Base-by-base conservation (phyloP, 2,329 filamentous ascomycete species). In the Pseudogymnoascus sp. region DNA sequence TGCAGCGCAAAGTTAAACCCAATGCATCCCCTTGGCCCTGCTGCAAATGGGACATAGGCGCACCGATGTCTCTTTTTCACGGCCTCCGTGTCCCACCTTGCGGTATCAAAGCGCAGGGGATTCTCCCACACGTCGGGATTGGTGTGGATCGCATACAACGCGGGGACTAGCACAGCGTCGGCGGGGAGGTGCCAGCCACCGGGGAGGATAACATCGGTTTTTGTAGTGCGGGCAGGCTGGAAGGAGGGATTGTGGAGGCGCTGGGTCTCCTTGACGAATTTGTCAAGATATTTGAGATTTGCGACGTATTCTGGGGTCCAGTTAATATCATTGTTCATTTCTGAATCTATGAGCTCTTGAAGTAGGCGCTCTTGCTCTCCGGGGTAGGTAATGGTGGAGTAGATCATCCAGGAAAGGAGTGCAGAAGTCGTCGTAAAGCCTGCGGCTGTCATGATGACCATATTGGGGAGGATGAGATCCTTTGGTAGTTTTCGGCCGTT, bases 391-490 rank as follows among this genome's bases (percentile, higher is more conserved):
- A 81, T 78, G 1, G 85, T 72, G 4, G 78, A 76, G 69, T 84
- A 86, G 40, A 85, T 69, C 1, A 83, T 74, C 84, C 83, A 86
- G 0, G 82, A 83, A 1, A 86, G 75, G 3, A 86, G 77, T 0
- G 82, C 81, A 2, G 79, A 81, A 0, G 81, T 86, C 0, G 84
- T 86, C 1, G 81, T 84, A 74, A 86, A 86, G 18, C 84, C 84
- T 1, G 84, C 84, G 3, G 76, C 83, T 0, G 79, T 82, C 5
- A 78, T 78, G 2, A 85, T 81, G 1, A 84, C 73, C 0, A 85
- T 73, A 0, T 73, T 71, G 64, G 71, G 68, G 34, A 73, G 66
- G 31, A 80, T 71, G n/a, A 78, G 67, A 3, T 76, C 71, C 37
- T 75, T 71, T 0, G 83, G 81, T 0, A 86, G 72, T 65, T 83